Conservation (phyloP, 805 yeast species). For the Saccharomycopsis fermentans region DNA sequence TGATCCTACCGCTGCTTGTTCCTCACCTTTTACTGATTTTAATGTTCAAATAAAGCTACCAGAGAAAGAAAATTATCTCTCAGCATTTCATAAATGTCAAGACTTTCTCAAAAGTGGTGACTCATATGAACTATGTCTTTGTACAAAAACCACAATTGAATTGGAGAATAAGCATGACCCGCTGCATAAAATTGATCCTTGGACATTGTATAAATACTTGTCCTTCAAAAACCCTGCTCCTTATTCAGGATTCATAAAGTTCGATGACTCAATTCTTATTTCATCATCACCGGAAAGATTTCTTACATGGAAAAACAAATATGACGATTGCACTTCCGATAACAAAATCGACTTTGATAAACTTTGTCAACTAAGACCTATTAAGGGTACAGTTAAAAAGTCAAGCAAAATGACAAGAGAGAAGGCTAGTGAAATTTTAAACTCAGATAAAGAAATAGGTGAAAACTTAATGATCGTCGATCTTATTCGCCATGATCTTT, state of each 20-base stretch:
- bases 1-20: conserved; percentile 6
- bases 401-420: conserved; percentile 41
- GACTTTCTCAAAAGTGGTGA: conserved; percentile 42
- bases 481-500: conserved; percentile 83
- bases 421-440: conserved; percentile 52
- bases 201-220: conserved; percentile 73
- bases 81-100: conserved; percentile 48
- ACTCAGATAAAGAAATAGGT: conserved; percentile 87
- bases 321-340: conserved; percentile 4
- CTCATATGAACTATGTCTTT: conserved; percentile 81
- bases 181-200: conserved; percentile 34
- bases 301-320: conserved; percentile 52
- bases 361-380: conserved; percentile 77
- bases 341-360: background rate
- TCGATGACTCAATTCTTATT: conserved; percentile 49
- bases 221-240: conserved; percentile 83
- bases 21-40: background rate
- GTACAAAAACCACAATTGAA: conserved; percentile 56
- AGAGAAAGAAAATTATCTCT: conserved; percentile 39
- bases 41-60: conserved; percentile 35
- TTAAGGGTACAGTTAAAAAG: conserved; percentile 88
- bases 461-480: conserved; percentile 97
- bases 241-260: conserved; percentile 69
- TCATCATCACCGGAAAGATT: conserved; percentile 96
- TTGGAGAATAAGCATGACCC: conserved; percentile 29